These are phyloP conservation scores for Linderniella brevidens DNA, from an alignment of 257 asterid genomes.

Conservation along the genomic window DNA sequence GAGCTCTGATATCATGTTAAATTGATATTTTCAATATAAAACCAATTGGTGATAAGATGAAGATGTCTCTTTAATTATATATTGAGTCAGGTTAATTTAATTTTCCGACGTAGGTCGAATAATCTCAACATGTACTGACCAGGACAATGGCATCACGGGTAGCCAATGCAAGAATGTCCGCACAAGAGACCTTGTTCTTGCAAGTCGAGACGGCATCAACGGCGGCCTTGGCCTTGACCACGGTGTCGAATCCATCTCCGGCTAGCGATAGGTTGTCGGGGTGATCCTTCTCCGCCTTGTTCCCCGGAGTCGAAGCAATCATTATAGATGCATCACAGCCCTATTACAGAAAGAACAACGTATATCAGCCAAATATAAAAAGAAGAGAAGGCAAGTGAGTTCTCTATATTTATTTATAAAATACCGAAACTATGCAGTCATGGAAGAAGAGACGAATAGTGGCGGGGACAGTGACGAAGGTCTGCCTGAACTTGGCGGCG, in stretches of 20 bases:
- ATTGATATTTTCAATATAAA: not conserved
- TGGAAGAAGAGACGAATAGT: constrained; percentile 71
- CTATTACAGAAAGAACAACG: constrained; percentile 12
- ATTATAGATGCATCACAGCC: constrained; percentile 84
- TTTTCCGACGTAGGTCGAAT: too few relatives aligned
- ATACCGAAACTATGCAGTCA: constrained; percentile 59
- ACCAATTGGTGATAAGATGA: too few relatives aligned
- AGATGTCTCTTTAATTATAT: too few relatives aligned
- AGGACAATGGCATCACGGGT: constrained; percentile 60
- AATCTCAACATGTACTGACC: too few relatives aligned
- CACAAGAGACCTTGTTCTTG: constrained; percentile 67
- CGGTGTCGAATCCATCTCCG: constrained; percentile 93
- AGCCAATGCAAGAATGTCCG: constrained; percentile 80
- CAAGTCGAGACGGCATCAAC: constrained; percentile 45
- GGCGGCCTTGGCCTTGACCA: constrained; percentile 73
- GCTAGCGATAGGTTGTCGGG: constrained; percentile 74
- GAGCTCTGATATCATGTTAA: too few relatives aligned
- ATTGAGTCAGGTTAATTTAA: too few relatives aligned
- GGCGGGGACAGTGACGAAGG: constrained; percentile 58
- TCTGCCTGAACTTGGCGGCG: constrained; percentile 33
- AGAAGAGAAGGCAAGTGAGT: not conserved
- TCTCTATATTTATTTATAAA: too few relatives aligned
- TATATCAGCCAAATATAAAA: not conserved
- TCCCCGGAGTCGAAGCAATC: constrained; percentile 41
- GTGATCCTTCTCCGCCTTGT: constrained; percentile 72